Base-by-base conservation (phyloP, 2,329 filamentous ascomycete species). In the Metarhizium sp. region DNA sequence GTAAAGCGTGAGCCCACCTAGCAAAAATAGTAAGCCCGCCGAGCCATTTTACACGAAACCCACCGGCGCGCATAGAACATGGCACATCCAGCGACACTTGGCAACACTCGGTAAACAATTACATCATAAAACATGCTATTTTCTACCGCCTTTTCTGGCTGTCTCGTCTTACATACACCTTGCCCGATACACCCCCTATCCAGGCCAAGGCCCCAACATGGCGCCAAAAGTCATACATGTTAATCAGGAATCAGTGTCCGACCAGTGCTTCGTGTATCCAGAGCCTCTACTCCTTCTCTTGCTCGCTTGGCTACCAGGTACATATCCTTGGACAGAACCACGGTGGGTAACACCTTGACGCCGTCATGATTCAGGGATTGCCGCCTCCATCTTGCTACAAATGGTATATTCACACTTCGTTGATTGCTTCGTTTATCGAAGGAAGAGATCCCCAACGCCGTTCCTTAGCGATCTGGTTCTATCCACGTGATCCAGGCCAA, bases 401-500 rank as follows among this genome's bases (percentile, higher is more conserved):
- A 50, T 29, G 46, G 38, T 53, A 42, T 50, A 50, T 50, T 42
- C 53, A 54, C 40, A 18, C 18, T 18, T 16, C 32, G 13, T 50
- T 25, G 25, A 18, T 25, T 47, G 32, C 14, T 16, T 29, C 40
- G 25, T 59, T 70, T 68, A 73, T 65, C 69, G 69, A 60, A 86
- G 78, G 71, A 86, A 86, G 64, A 87, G 74, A 65, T 86, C 84
- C 47, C 79, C 79, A 59, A 74, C 77, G 49, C 82, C 83, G 63
- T 85, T 85, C 57, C 82, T 76, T 60, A 79, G 62, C 20, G 76
- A 70, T 61, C 82, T 75, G 53, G 81, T 75, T 63, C 83, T 78
- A 70, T 87, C 84, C 50, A 80, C 71, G 61, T 88, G 85, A 66
- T 88, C 85, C 58, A 88, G 68, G 18, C 84, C 85, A 57, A 88